These are phyloP conservation scores for Skeletonema costatum DNA, from an alignment of 108 stramenopile genomes.

Conservation along the genomic window DNA sequence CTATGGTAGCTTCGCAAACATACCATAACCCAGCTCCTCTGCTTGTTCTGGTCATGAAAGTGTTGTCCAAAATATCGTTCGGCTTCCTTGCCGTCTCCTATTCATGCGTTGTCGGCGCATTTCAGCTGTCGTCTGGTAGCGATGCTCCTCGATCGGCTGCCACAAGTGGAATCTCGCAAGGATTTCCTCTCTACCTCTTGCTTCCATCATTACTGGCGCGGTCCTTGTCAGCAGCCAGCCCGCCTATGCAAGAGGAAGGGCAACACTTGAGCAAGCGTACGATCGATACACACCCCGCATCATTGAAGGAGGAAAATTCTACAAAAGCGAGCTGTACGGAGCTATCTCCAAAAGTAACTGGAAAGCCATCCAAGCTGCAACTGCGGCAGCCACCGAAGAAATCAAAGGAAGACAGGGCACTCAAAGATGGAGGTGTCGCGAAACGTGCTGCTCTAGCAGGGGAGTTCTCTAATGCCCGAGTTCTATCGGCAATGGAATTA, in stretches of 20 bases:
- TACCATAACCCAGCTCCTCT: too few species aligned
- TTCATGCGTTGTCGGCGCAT: background rate
- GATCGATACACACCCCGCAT: constrained; percentile 82
- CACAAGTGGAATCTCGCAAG: constrained; percentile 5
- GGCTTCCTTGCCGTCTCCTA: background rate
- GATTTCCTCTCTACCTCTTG: constrained; percentile 23
- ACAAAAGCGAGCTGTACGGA: constrained; percentile 50
- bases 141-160: background rate
- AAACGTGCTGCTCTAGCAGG: constrained; percentile 81
- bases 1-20: too few species aligned
- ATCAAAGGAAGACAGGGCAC: constrained; percentile 69
- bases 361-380: constrained; percentile 58
- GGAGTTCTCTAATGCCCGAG: constrained; percentile 74
- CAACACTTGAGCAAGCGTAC: constrained; percentile 75
- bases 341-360: constrained; percentile 69
- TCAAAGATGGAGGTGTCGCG: constrained; percentile 72
- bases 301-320: constrained; percentile 75
- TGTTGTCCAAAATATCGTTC: background rate
- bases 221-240: constrained; percentile 22
- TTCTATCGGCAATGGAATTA: constrained; percentile 65
- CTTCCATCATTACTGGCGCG: constrained; percentile 5
- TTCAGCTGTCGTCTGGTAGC: background rate
- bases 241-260: constrained; percentile 68
- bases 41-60: background rate
- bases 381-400: constrained; percentile 76